Conservation (phyloP, 371 early-diverging fungal genomes). For the Ecytonucleospora hepatopenaei region DNA sequence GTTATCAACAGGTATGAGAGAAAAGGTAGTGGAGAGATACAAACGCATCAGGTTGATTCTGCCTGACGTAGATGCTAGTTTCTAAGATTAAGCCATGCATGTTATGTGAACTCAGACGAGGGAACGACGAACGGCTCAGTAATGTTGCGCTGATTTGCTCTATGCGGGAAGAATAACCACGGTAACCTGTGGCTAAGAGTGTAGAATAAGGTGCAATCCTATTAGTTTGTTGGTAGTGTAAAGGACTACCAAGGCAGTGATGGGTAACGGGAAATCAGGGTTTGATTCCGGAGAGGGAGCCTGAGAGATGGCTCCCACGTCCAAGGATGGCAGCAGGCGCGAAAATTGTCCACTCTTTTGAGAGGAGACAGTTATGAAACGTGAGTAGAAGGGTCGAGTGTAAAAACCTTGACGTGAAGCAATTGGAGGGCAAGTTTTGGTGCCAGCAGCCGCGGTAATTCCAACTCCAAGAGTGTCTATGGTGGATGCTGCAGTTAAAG, state of each 20-base stretch:
- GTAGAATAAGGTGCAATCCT: slow-evolving; percentile 19
- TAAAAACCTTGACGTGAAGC: neutral
- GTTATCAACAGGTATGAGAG: neutral
- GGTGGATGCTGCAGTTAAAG: slow-evolving; percentile 40
- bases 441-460: slow-evolving; percentile 45
- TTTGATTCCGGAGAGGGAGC: slow-evolving; percentile 40
- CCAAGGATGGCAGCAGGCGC: slow-evolving; percentile 45
- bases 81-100: slow-evolving; percentile 41
- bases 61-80: slow-evolving; percentile 43
- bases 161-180: slow-evolving; percentile 4
- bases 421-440: slow-evolving; percentile 37
- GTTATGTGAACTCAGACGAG: slow-evolving; percentile 1
- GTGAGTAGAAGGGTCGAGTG: neutral
- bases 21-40: neutral
- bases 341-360: slow-evolving; percentile 32
- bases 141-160: slow-evolving; percentile 22
- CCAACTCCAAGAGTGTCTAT: slow-evolving; percentile 35
- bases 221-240: slow-evolving; percentile 40
- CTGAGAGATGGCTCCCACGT: slow-evolving; percentile 41
- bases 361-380: slow-evolving; percentile 36
- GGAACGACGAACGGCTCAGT: slow-evolving; percentile 39
- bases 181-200: slow-evolving; percentile 23
- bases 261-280: slow-evolving; percentile 35
- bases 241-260: slow-evolving; percentile 32
- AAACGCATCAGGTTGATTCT: slow-evolving; percentile 40